Evolutionary conservation across 768 basidiomycete species (phyloP).

Genomic region (Fibroporia radiculosa): DNA sequence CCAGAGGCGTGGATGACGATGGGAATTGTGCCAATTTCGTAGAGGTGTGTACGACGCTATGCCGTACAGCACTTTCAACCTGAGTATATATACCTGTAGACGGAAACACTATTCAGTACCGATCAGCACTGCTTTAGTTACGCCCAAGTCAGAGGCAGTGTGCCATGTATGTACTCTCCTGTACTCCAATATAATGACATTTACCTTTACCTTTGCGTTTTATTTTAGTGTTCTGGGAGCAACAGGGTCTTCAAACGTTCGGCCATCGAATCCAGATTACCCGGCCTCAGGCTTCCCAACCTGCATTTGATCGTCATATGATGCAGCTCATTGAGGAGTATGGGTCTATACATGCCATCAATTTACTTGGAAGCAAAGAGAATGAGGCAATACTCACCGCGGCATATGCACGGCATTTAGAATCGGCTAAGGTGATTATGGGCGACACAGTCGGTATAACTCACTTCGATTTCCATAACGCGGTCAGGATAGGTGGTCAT

Average conservation of each 20-base stretch:
- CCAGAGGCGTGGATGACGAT: constrained; percentile 92
- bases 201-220: background rate
- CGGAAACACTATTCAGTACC: constrained; percentile 85
- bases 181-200: constrained; percentile 1
- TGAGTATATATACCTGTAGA: constrained; percentile 41
- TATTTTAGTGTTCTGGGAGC: constrained; percentile 93
- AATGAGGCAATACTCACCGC: constrained; percentile 80
- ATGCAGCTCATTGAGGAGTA: constrained; percentile 83
- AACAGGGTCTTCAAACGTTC: constrained; percentile 92
- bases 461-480: constrained; percentile 90
- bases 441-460: constrained; percentile 72
- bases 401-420: constrained; percentile 78
- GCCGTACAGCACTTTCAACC: background rate
- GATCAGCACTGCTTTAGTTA: constrained; percentile 87
- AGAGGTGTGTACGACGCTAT: constrained; percentile 47
- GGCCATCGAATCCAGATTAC: constrained; percentile 93
- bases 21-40: constrained; percentile 96
- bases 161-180: constrained; percentile 67
- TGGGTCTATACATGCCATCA: constrained; percentile 77
- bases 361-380: constrained; percentile 87
- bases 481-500: constrained; percentile 75
- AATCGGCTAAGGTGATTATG: constrained; percentile 51
- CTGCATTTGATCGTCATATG: constrained; percentile 95
- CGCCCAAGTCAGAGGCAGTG: constrained; percentile 89
- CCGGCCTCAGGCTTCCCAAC: constrained; percentile 91